phyloP scores from a whole-genome alignment of 306 rosid genomes.

The Quercus engelmannii region DNA sequence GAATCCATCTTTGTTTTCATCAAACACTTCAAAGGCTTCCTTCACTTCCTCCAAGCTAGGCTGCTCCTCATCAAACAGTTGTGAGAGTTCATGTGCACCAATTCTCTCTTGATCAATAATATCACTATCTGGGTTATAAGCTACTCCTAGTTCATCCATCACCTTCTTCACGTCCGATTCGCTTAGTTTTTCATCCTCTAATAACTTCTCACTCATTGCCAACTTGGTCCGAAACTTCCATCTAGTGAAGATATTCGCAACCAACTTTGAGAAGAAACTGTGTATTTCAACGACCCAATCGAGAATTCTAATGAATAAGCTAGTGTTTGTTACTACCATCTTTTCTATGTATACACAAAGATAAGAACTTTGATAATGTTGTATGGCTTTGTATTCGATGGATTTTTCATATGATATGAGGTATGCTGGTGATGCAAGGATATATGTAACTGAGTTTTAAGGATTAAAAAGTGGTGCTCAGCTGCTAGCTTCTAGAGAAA shows the following conservation, averaged over 20 bases:
- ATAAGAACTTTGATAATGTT: neutral
- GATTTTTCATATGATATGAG: too few species aligned
- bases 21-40: conserved; percentile 52
- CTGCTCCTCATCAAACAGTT: conserved; percentile 39
- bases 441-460: neutral
- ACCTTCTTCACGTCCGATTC: conserved; percentile 31
- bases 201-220: neutral
- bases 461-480: neutral
- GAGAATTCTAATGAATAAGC: neutral
- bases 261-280: conserved; percentile 5
- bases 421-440: neutral
- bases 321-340: neutral
- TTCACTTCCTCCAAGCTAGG: conserved; percentile 39
- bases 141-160: conserved; percentile 36
- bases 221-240: conserved; percentile 4
- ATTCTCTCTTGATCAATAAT: neutral
- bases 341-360: conserved; percentile 11
- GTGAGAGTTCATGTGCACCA: conserved; percentile 20
- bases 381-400: too few species aligned
- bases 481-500: too few species aligned
- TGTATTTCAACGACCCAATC: neutral
- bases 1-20: conserved; percentile 48
- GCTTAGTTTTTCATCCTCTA: conserved; percentile 19
- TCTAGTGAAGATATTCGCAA: neutral
- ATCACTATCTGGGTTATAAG: neutral